A percentile compares a stretch with the other conserved stretches of the same genome.
These are phyloP conservation scores for Entomortierella parvispora DNA, from an alignment of 192 early-diverging fungal species.

Conservation along the genomic window DNA sequence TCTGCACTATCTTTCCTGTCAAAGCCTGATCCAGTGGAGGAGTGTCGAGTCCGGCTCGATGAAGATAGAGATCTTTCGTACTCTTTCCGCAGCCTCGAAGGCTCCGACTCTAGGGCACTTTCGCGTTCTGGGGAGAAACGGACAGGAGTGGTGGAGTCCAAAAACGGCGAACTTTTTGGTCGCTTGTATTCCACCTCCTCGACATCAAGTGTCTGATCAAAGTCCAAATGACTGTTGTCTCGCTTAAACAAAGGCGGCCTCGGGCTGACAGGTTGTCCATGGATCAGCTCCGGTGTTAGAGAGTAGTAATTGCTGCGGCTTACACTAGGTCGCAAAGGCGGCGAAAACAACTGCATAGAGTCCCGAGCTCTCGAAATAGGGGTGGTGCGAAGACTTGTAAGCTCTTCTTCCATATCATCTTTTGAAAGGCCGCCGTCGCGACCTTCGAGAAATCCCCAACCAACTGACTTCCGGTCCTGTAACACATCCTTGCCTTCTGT, in stretches of 20 bases:
- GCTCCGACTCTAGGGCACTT: neutral
- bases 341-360: slow-evolving; percentile 32
- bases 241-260: neutral
- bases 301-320: neutral
- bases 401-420: neutral
- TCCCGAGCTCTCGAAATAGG: slow-evolving; percentile 29
- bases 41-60: neutral
- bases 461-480: neutral
- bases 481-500: neutral
- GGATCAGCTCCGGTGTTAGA: neutral
- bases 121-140: slow-evolving; percentile 26
- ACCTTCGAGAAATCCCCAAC: neutral
- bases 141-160: slow-evolving; percentile 25
- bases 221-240: slow-evolving; percentile 7
- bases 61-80: neutral
- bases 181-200: slow-evolving; percentile 16
- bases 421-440: neutral
- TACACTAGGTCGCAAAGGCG: neutral
- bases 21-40: no score
- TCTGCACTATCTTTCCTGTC: no score
- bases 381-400: neutral
- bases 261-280: neutral
- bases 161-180: slow-evolving; percentile 23
- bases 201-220: neutral
- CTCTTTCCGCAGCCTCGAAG: neutral